Base-by-base conservation (phyloP, 805 yeast species). In the Alloascoidea hylecoeti region DNA sequence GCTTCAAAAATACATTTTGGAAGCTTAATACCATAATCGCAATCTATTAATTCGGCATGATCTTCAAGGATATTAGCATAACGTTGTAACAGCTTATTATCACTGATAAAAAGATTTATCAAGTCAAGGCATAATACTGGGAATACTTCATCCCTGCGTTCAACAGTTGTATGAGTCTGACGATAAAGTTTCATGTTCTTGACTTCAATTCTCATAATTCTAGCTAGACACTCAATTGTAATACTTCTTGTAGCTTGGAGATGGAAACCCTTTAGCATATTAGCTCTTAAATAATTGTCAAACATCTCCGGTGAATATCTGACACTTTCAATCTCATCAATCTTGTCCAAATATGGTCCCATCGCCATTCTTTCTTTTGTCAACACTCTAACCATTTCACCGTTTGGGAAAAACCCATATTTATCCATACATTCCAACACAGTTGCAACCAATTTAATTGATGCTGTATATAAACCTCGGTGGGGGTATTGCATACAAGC, bases 131-230 rank as follows among this genome's bases (percentile, higher is more conserved):
- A n/a, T n/a, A n/a, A n/a, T n/a, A n/a, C n/a, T n/a, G n/a, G n/a
- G n/a, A n/a, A n/a, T n/a, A n/a, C n/a, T n/a, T n/a, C n/a, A n/a
- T n/a, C n/a, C n/a, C n/a, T n/a, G 9, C 30, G 30, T n/a, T 23
- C 30, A n/a, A 9, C n/a, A 9, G 9, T n/a, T 23, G 9, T n/a
- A 23, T 23, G 30, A 9, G 9, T 23, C 30, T 23, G 13, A 23
- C 9, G 30, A 23, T 23, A 23, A 9, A 23, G 9, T n/a, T 23
- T 23, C n/a, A n/a, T n/a, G 19, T 48, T 49, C 17, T 47, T 46
- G 6, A 49, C 45, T 15, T 44, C 36, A 30, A 48, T 43, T 19
- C 47, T 51, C 23, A 50, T 40, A 9, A 46, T 38, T 4, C 48
- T 41, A 30, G 48, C 53, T 14, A 50, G 34, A 6, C 44, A 45